Evolutionary conservation across 2,329 filamentous ascomycete genomes (phyloP), one percentile per base, ranked within the genome.

Genomic region (Aspergillus alliaceus): DNA sequence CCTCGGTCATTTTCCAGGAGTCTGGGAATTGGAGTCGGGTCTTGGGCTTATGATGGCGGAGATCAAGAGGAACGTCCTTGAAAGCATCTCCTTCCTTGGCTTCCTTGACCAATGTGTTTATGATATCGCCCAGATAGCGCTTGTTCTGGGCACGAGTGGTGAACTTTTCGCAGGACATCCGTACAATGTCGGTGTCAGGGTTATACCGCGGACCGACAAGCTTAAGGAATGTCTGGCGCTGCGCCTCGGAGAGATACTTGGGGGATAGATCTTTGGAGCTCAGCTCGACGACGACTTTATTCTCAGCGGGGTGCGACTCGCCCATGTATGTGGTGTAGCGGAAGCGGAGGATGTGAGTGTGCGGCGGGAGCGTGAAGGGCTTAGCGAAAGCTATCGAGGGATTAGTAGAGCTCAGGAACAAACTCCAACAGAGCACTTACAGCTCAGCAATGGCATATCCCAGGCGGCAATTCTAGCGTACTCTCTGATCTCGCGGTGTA

Each of bases 281-380:
- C 77, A 98, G 96, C 72, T 97, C 90, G 54, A 98, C 86, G 12
- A 98, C 93, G 20, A 99, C 93, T 81, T 99, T 99, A 72, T 87
- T 88, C 76, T 92, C 87, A 2, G 93, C 91, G 0, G 95, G 93
- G 77, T 99, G 96, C 55, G 85, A 81, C 77, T 98, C 95, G 68
- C 93, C 93, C 84, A 99, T 89, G 78, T 98, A 98, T 35, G 89
- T 93, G 15, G 95, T 99, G 80, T 96, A 97, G 68, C 95, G 89
- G 86, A 97, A 99, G 68, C 93, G 89, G 57, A 99, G 85, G 46
- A 91, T 86, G 66, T 90, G 82, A 46, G 69, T 72, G 61, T 86
- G 75, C 29, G 81, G 74, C 14, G 84, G 82, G 2, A 93, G 91
- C 2, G 87, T 84, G 73, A 96, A 98, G 18, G 90, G 89, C 75